phyloP scores from a whole-genome alignment of 2,329 filamentous ascomycete species.

The Stenocarpella maydis region DNA sequence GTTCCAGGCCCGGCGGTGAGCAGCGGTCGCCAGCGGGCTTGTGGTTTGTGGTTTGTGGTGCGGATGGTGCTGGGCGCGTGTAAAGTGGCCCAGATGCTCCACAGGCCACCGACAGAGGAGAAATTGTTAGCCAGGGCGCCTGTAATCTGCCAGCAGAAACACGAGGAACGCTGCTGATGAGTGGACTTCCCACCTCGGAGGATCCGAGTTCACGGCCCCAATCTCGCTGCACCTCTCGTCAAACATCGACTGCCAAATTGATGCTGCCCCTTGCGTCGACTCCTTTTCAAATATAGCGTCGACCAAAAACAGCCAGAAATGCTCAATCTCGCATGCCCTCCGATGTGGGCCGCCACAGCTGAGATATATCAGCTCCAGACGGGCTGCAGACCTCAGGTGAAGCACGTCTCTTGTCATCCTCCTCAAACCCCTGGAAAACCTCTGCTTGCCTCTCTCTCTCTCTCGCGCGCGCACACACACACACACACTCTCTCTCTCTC shows the following conservation, averaged over 20 bases:
- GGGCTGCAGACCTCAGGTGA: not conserved
- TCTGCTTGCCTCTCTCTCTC: not conserved
- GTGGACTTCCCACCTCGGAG: conserved; percentile 11
- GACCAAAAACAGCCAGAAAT: not conserved
- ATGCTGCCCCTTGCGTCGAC: conserved; percentile 12
- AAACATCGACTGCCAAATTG: conserved; percentile 18
- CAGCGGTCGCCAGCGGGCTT: conserved; percentile 5
- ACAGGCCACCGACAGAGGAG: no score
- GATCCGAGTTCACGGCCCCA: conserved; percentile 21
- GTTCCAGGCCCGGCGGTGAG: conserved; percentile 7
- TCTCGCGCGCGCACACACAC: no score
- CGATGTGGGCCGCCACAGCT: not conserved
- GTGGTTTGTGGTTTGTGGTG: conserved; percentile 1
- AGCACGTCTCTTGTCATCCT: not conserved
- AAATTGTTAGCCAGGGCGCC: not conserved
- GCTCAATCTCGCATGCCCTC: conserved; percentile 13
- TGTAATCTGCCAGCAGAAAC: not conserved
- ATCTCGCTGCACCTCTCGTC: conserved; percentile 24
- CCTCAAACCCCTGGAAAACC: not conserved
- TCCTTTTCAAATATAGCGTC: conserved; percentile 25
- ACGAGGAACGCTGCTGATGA: conserved; percentile 16
- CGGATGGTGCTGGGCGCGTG: no score
- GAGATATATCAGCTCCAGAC: not conserved
- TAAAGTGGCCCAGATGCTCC: no score
- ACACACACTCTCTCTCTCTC: no score